These are phyloP conservation scores for Pseudogymnoascus sp. DNA, from an alignment of 2,329 filamentous ascomycete species.

Conservation along the genomic window DNA sequence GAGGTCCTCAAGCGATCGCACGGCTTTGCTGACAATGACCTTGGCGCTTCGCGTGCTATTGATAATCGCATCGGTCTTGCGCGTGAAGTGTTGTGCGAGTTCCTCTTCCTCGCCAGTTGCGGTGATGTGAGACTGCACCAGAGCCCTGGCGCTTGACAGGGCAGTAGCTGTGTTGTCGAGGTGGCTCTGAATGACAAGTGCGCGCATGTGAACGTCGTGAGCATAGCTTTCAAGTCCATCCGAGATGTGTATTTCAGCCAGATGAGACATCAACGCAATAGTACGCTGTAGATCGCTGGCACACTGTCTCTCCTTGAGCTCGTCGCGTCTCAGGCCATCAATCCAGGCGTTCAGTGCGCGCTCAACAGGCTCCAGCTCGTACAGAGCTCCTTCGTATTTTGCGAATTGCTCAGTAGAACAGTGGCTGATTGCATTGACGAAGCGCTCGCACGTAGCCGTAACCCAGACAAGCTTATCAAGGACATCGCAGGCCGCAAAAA, in stretches of 20 bases:
- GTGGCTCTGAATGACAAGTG: conserved; percentile 69
- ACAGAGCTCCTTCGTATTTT: conserved; percentile 69
- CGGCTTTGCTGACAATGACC: conserved; percentile 71
- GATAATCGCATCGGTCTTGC: conserved; percentile 64
- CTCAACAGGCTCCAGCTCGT: conserved; percentile 88
- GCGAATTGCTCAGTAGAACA: conserved; percentile 74
- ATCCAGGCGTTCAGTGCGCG: conserved; percentile 82
- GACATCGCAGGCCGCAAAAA: conserved; percentile 72
- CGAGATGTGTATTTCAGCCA: conserved; percentile 72
- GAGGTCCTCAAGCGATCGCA: conserved; percentile 70
- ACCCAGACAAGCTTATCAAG: conserved; percentile 83
- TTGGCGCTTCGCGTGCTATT: conserved; percentile 75
- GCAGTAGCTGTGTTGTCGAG: conserved; percentile 69
- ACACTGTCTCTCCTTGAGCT: conserved; percentile 77
- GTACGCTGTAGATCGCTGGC: conserved; percentile 74
- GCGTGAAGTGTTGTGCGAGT: conserved; percentile 57
- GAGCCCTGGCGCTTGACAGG: conserved; percentile 53
- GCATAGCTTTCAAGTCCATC: conserved; percentile 65
- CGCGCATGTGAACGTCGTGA: conserved; percentile 71
- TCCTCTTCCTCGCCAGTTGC: conserved; percentile 55
- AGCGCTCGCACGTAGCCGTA: conserved; percentile 72
- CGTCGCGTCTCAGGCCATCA: conserved; percentile 73
- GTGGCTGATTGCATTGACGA: conserved; percentile 70
- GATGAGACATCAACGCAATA: conserved; percentile 78
- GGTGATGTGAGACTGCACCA: conserved; percentile 61